Base-by-base conservation (phyloP, 208 protist genomes). In the Crithidia acanthocephali region DNA sequence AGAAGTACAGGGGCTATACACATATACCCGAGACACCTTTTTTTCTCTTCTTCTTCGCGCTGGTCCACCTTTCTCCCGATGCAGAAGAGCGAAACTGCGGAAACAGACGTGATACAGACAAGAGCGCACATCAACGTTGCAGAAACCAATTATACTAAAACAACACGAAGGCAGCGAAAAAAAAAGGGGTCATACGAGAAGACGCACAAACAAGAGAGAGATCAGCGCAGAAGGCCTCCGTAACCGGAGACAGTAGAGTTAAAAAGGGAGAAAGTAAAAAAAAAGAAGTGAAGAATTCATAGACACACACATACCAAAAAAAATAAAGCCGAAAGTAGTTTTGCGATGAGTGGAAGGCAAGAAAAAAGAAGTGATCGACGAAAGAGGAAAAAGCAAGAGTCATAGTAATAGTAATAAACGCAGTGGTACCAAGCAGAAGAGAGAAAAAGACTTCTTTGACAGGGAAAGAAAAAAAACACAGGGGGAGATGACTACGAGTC, bases 211-310 rank as follows among this genome's bases (percentile, higher is more conserved):
- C 8, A 11, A 48, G 44, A 48, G 44, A 48, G 32, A 56, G 28
- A 56, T n/a, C 22, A 44, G 27, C 55, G 23, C 30, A 33, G 56
- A 60, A 69, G 52, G 42, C 40, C 64, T 52, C 64, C 50, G 50
- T 58, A 13, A 69, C 52, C 64, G 50, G 50, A 60, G 56, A 32
- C 66, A 63, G 20, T 51, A 59, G 18, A 69, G 18, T 30, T 7
- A 69, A 35, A n/a, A 33, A 57, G 23, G 52, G 18, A 37, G 22
- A 40, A 22, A 52, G 52, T 67, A 57, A 18, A 25, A 22, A 64
- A 48, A 18, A 56, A 16, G 33, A 10, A 53, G 10, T 28, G 32
- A 23, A 22, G 37, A 6, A 50, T n/a, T 22, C 9, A 4, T 4
- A 16, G 10, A 50, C 7, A 50, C 9, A 50, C 45, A 50, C 10